Percentiles rank a stretch among this genome's conserved stretches.
These are phyloP conservation scores for Rhizophagus sp. DNA, from an alignment of 192 early-diverging fungal species.

Conservation along the genomic window DNA sequence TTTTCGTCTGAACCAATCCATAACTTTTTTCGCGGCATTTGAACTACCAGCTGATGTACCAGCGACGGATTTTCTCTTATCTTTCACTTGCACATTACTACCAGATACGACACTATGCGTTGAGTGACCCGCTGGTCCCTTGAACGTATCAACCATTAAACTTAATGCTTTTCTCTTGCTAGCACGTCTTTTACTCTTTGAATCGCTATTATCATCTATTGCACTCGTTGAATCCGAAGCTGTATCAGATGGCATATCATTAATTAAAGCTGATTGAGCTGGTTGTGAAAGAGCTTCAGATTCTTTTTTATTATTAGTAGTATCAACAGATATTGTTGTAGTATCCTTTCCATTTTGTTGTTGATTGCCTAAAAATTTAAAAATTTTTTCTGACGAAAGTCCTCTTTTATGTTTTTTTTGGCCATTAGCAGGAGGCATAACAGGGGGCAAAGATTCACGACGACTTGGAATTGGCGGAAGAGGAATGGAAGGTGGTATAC, in stretches of 20 bases:
- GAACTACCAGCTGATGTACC: constrained; percentile 27
- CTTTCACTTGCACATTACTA: constrained; percentile 12
- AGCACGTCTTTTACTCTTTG: not conserved
- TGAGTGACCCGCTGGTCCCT: not conserved
- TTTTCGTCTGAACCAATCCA: constrained; percentile 74
- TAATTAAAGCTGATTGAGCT: not conserved
- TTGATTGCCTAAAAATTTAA: not conserved
- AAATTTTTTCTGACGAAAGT: constrained; percentile 8
- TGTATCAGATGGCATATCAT: constrained; percentile 16
- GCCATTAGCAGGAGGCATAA: not conserved
- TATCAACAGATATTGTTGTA: not conserved
- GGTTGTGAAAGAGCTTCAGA: not conserved
- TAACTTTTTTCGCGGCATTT: constrained; percentile 66
- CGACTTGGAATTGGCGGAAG: constrained; percentile 20
- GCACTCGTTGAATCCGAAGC: constrained; percentile 13
- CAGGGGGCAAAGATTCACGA: constrained; percentile 3
- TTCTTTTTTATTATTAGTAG: not conserved
- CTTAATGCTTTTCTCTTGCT: constrained; percentile 28
- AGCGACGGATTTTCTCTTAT: constrained; percentile 17
- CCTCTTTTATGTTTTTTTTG: constrained; percentile 28
- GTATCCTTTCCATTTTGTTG: constrained; percentile 1
- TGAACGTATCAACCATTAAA: constrained; percentile 30
- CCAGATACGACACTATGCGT: constrained; percentile 2
- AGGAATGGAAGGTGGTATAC: constrained; percentile 13
- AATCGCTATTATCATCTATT: constrained; percentile 13